Percentiles rank a stretch among this genome's conserved stretches.
Conservation (phyloP, 139 green algal genomes). For the Coccomyxa sp. region DNA sequence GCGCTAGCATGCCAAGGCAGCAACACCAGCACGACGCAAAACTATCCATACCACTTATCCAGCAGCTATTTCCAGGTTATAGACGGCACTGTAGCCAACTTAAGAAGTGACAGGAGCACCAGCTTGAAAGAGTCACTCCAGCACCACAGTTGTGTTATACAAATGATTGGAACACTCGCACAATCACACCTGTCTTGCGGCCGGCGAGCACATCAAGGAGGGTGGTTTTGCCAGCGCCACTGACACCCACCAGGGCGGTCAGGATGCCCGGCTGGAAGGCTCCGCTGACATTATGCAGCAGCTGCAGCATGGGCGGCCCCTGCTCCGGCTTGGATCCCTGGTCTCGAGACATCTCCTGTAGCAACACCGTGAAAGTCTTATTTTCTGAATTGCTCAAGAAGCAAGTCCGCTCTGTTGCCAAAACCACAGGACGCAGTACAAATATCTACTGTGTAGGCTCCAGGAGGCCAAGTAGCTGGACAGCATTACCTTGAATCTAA, state of each 20-base stretch:
- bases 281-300: constrained; percentile 27
- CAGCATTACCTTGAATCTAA: no score
- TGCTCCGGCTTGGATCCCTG: neutral
- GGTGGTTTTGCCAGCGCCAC: constrained; percentile 47
- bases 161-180: no score
- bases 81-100: neutral
- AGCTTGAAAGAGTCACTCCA: neutral
- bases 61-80: neutral
- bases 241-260: constrained; percentile 48
- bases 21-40: neutral
- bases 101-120: neutral
- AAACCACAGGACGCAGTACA: no score
- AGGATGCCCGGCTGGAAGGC: constrained; percentile 27
- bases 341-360: neutral
- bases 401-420: no score
- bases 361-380: neutral
- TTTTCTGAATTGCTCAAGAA: no score
- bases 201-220: constrained; percentile 51
- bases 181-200: constrained; percentile 29
- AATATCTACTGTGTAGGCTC: no score
- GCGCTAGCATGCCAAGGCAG: neutral
- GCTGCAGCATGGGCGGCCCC: constrained; percentile 23
- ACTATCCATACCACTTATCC: neutral
- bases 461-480: no score
- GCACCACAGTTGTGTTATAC: no score